Evolutionary conservation across 1,139 yeast genomes (phyloP).

Genomic region (Candida tropicalis): DNA sequence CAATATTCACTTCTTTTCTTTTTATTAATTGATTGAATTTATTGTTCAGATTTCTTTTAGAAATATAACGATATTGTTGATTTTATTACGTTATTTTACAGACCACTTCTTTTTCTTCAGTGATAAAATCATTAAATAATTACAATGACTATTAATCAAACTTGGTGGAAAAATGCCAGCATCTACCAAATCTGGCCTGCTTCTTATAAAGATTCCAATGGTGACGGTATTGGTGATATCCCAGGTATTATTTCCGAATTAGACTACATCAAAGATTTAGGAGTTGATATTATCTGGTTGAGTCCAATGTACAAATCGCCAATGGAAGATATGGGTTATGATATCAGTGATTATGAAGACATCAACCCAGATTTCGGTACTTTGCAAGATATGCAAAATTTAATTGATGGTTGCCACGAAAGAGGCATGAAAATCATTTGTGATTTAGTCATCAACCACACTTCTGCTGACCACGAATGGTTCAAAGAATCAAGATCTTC

Average conservation of each 20-base stretch:
- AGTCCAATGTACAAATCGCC: slow-evolving; percentile 64
- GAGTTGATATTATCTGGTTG: slow-evolving; percentile 58
- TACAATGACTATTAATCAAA: slow-evolving; percentile 16
- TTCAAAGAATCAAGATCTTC: slow-evolving; percentile 57
- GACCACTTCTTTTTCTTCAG: neutral
- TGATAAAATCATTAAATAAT: neutral
- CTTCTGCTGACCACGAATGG: slow-evolving; percentile 59
- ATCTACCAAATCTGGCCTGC: slow-evolving; percentile 65
- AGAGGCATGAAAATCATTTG: slow-evolving; percentile 55
- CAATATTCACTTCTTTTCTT: too few relatives aligned
- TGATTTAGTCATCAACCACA: slow-evolving; percentile 62
- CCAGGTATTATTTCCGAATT: slow-evolving; percentile 54
- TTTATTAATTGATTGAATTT: too few relatives aligned
- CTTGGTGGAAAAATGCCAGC: slow-evolving; percentile 62
- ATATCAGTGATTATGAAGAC: slow-evolving; percentile 54
- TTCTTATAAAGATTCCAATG: slow-evolving; percentile 57
- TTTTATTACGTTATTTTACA: neutral
- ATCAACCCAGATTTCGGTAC: slow-evolving; percentile 58
- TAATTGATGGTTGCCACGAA: slow-evolving; percentile 49
- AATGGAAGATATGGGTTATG: slow-evolving; percentile 67
- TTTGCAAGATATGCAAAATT: slow-evolving; percentile 50
- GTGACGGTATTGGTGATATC: slow-evolving; percentile 60
- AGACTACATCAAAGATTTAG: slow-evolving; percentile 54
- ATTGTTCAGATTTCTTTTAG: too few relatives aligned
- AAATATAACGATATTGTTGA: neutral